phyloP scores from a whole-genome alignment of 805 yeast genomes.

The Candida maris region DNA sequence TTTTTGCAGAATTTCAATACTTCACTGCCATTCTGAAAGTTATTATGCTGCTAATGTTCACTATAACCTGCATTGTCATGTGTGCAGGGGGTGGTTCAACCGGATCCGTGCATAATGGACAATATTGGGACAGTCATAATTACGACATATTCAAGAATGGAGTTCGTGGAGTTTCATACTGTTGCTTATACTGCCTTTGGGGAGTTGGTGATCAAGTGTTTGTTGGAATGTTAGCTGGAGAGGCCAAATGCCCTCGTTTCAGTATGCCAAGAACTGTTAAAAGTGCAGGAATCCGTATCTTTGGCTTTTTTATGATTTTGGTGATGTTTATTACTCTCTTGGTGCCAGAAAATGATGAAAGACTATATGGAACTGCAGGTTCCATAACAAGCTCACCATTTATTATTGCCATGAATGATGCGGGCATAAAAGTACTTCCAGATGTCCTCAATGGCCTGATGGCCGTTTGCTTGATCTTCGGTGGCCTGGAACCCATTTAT shows the following conservation, averaged over 20 bases:
- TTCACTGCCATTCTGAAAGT: constrained; percentile 7
- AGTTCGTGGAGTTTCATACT: constrained; percentile 10
- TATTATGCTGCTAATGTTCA: constrained; percentile 8
- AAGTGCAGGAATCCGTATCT: constrained; percentile 10
- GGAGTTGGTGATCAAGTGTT: constrained; percentile 13
- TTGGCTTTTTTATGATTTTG: constrained; percentile 42
- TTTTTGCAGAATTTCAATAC: constrained; percentile 12
- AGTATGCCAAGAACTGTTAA: constrained; percentile 13
- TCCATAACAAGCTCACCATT: constrained; percentile 63
- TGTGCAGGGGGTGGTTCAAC: constrained; percentile 11
- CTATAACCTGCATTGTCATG: constrained; percentile 10
- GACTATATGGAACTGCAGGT: constrained; percentile 43
- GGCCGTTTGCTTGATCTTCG: constrained; percentile 35
- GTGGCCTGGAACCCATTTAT: constrained; percentile 10
- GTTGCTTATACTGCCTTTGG: constrained; percentile 11
- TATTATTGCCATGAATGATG: constrained; percentile 60
- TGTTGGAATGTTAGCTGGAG: constrained; percentile 12
- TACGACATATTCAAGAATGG: constrained; percentile 12
- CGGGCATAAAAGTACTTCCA: constrained; percentile 55
- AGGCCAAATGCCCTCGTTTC: constrained; percentile 10
- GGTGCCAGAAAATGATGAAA: constrained; percentile 49
- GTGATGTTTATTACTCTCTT: constrained; percentile 47
- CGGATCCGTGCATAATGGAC: constrained; percentile 11
- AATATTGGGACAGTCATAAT: constrained; percentile 8
- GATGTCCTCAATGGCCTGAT: constrained; percentile 64